Evolutionary conservation across 2,329 filamentous ascomycete genomes (phyloP).

Genomic region (Knufia petricola): DNA sequence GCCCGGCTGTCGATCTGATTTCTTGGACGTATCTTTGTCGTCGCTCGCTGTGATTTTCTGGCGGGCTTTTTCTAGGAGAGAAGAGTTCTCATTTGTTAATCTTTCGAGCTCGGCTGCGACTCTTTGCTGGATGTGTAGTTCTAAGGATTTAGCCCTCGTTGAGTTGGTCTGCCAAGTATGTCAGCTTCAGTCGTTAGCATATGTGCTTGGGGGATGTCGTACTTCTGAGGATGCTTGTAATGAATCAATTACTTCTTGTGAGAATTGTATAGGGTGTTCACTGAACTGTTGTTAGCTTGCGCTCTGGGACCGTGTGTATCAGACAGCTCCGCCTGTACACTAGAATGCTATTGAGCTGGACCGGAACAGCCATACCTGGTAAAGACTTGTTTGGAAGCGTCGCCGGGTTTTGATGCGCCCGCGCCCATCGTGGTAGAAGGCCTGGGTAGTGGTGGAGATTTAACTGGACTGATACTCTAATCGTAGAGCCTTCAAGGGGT

Average conservation of each 20-base stretch:
- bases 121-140: slow-evolving; percentile 80
- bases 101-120: slow-evolving; percentile 76
- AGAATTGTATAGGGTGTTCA: slow-evolving; percentile 59
- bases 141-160: slow-evolving; percentile 70
- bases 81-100: slow-evolving; percentile 60
- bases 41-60: slow-evolving; percentile 41
- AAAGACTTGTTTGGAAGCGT: slow-evolving; percentile 51
- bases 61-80: slow-evolving; percentile 59
- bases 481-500: no score
- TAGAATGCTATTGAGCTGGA: not conserved
- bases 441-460: no score
- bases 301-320: not conserved
- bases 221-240: slow-evolving; percentile 83
- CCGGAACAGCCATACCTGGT: slow-evolving; percentile 40
- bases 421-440: slow-evolving; percentile 45
- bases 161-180: slow-evolving; percentile 61
- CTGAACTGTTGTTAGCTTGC: slow-evolving; percentile 28
- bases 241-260: slow-evolving; percentile 69
- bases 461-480: no score
- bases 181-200: slow-evolving; percentile 4
- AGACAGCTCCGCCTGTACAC: no score
- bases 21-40: slow-evolving; percentile 17
- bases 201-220: slow-evolving; percentile 25
- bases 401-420: slow-evolving; percentile 52
- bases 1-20: slow-evolving; percentile 8